These are phyloP conservation scores for Penicillium olsonii DNA, from an alignment of 2,329 filamentous ascomycete species.

Conservation along the genomic window DNA sequence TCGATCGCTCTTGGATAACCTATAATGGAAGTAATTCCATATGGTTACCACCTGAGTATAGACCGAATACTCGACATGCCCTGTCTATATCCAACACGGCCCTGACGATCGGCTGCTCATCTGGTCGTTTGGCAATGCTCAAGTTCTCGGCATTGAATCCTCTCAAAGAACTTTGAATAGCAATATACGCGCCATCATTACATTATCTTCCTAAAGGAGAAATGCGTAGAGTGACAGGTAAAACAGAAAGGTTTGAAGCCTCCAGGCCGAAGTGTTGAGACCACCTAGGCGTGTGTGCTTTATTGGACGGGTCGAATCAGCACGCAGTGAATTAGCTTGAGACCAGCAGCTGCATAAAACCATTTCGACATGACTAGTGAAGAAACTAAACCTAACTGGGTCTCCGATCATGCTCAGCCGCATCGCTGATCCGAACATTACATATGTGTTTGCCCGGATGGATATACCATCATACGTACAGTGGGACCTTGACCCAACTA, in stretches of 20 bases:
- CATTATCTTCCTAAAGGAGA: too few species aligned
- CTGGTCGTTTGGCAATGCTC: background rate
- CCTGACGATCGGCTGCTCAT: background rate
- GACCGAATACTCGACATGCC: background rate
- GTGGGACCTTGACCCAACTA: too few species aligned
- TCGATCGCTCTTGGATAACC: conserved; percentile 7
- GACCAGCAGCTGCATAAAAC: background rate
- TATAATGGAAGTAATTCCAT: conserved; percentile 8
- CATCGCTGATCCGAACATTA: too few species aligned
- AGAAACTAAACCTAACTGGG: conserved; percentile 6
- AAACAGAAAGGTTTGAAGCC: too few species aligned
- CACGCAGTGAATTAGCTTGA: too few species aligned
- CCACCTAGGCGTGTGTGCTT: too few species aligned
- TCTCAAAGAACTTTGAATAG: background rate
- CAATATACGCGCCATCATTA: too few species aligned
- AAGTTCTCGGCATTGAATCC: background rate
- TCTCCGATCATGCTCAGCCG: conserved; percentile 8
- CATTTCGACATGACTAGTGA: background rate
- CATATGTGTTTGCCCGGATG: too few species aligned
- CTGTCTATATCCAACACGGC: background rate
- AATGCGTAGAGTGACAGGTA: too few species aligned
- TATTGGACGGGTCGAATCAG: too few species aligned
- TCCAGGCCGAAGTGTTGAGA: too few species aligned
- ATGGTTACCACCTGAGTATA: conserved; percentile 6
- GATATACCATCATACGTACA: too few species aligned